Conservation (phyloP, 345 rosid genomes). For the Trapa incisa region DNA sequence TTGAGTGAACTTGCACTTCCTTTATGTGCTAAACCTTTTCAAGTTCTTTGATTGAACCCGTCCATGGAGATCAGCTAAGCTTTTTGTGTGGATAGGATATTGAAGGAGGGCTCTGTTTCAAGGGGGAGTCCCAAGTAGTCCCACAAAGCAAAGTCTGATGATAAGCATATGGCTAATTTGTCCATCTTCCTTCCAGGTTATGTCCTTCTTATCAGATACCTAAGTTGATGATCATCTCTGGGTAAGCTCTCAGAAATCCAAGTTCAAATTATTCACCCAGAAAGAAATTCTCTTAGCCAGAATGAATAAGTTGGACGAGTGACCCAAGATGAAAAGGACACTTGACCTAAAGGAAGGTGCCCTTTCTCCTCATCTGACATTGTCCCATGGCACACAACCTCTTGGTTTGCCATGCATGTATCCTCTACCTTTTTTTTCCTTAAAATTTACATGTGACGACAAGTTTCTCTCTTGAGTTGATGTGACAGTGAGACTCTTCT, state of each 20-base stretch:
- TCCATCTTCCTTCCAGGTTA: too few species aligned
- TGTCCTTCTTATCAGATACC: too few species aligned
- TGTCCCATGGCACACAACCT: neutral
- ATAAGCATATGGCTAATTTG: neutral
- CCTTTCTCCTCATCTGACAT: neutral
- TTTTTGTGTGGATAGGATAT: constrained; percentile 86
- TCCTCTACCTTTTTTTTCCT: neutral
- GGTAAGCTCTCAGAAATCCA: too few species aligned
- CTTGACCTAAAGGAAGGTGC: neutral
- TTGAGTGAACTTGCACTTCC: neutral
- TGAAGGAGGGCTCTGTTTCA: constrained; percentile 89
- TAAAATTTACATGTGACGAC: neutral
- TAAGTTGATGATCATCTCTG: too few species aligned
- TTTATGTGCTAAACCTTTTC: neutral
- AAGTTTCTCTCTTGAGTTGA: too few species aligned
- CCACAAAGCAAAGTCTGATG: constrained; percentile 61
- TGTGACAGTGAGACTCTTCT: too few species aligned
- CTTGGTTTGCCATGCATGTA: neutral
- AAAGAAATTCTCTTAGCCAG: too few species aligned
- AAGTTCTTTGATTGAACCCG: constrained; percentile 25
- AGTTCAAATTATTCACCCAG: too few species aligned
- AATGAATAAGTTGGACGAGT: neutral
- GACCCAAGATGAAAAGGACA: neutral
- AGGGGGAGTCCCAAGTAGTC: constrained; percentile 79
- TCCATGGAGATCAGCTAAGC: constrained; percentile 58